Percentiles rank a stretch among this genome's conserved stretches.
These are phyloP conservation scores for Fusarium tricinctum DNA, from an alignment of 2,329 filamentous ascomycete genomes.

Conservation along the genomic window DNA sequence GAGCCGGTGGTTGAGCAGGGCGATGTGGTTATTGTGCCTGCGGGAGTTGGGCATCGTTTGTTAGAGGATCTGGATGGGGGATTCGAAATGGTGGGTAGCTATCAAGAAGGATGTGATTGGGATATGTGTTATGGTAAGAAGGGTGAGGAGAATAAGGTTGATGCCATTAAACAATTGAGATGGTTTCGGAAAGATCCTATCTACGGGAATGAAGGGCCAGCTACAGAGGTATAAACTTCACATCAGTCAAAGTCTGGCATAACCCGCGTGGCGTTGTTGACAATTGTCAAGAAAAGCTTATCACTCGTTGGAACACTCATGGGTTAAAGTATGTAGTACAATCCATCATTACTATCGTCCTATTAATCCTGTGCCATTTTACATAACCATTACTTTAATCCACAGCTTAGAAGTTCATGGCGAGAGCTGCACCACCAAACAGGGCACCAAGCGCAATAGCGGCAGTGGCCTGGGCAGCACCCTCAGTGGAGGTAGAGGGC, in stretches of 20 bases:
- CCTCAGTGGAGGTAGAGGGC: slow-evolving; percentile 36
- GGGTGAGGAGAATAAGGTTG: slow-evolving; percentile 54
- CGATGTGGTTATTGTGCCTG: slow-evolving; percentile 75
- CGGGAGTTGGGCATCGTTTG: slow-evolving; percentile 74
- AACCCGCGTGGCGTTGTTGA: neutral
- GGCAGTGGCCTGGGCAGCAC: slow-evolving; percentile 43
- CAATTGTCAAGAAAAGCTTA: neutral
- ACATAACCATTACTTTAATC: slow-evolving; percentile 2
- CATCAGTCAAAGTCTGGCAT: neutral
- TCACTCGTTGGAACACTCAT: neutral
- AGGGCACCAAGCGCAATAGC: slow-evolving; percentile 46
- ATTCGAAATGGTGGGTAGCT: slow-evolving; percentile 77
- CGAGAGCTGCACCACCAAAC: slow-evolving; percentile 44
- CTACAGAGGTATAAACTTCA: slow-evolving; percentile 1
- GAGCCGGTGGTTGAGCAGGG: slow-evolving; percentile 69
- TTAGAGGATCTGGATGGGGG: slow-evolving; percentile 66
- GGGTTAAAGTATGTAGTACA: slow-evolving; percentile 10
- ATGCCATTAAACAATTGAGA: slow-evolving; percentile 13
- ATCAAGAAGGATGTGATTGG: slow-evolving; percentile 71
- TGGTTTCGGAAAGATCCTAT: slow-evolving; percentile 42
- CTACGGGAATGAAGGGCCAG: slow-evolving; percentile 35
- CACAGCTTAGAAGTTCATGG: slow-evolving; percentile 34
- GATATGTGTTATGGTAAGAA: slow-evolving; percentile 79
- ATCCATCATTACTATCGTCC: slow-evolving; percentile 13
- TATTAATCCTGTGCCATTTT: slow-evolving; percentile 4